Base-by-base conservation (phyloP, 371 early-diverging fungal genomes). In the Saksenaea oblongispora region DNA sequence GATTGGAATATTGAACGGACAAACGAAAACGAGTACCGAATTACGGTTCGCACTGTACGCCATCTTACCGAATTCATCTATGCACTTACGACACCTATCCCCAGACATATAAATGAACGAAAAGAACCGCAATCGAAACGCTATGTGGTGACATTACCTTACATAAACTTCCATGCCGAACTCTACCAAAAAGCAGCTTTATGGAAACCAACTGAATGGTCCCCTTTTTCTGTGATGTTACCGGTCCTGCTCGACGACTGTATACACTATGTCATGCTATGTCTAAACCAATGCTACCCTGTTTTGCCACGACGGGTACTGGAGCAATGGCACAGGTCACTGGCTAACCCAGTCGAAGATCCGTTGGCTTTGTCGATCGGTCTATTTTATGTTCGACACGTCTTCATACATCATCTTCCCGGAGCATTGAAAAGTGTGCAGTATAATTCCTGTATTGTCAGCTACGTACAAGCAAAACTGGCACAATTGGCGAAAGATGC, bases 261-360 rank as follows among this genome's bases (percentile, higher is more conserved):
- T 44, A 61, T 72, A 2, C 66, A 58, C 18, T 64, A 62, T 18
- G 59, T 69, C 24, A 55, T 65, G n/a, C 42, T 39, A 37, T 69
- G 74, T 56, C 70, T 74, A 68, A 74, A 74, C 56, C 68, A 62
- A 27, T 74, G 67, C 39, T 74, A 64, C 35, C 65, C 74, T 14
- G 65, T 74, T 4, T 60, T 64, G 26, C 74, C 74, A 26, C 51
- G 61, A n/a, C 34, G 58, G 4, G 9, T 55, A n/a, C 58, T 70
- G 8, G 26, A 61, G 27, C 36, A 59, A 13, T 70, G 74, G 74
- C 70, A 65, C 47, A 37, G 53, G 1, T 28, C 62, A 0, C 34
- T 74, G 36, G 58, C 22, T 9, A 66, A 72, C n/a, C 64, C 69
- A 0, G 44, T 61, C 11, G 44, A 54, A 24, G 62, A 73, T 44